A percentile compares a stretch with the other conserved stretches of the same genome.
These are phyloP conservation scores for Endoconidiophora polonica DNA, from an alignment of 2,329 filamentous ascomycete genomes.

Conservation along the genomic window DNA sequence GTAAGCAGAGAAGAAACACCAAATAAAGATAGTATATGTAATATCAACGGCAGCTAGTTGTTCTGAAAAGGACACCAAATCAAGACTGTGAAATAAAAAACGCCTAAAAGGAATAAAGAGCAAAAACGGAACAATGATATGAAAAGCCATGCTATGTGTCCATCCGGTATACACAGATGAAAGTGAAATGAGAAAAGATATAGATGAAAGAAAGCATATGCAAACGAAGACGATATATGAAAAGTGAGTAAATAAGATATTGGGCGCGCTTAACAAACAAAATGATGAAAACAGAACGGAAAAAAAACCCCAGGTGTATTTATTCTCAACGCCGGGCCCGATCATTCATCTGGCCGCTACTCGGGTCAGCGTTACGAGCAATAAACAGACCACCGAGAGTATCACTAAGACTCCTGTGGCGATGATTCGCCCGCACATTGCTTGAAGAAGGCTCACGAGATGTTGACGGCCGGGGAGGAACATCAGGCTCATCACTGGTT, in stretches of 20 bases:
- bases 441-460: slow-evolving; percentile 4
- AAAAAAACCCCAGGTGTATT: neutral
- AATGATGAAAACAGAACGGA: neutral
- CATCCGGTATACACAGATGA: neutral
- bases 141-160: neutral
- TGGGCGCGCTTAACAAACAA: neutral
- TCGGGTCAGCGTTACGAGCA: slow-evolving; percentile 12
- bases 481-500: neutral
- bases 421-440: slow-evolving; percentile 14
- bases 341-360: neutral
- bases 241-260: too few species aligned
- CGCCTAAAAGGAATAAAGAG: neutral
- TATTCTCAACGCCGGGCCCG: neutral
- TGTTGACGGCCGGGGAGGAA: slow-evolving; percentile 5
- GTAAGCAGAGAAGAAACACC: too few species aligned
- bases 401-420: slow-evolving; percentile 26
- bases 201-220: neutral
- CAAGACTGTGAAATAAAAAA: neutral
- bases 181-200: slow-evolving; percentile 3
- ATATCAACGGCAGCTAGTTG: neutral
- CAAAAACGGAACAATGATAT: neutral
- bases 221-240: too few species aligned
- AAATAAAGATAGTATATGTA: neutral
- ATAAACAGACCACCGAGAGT: slow-evolving; percentile 26
- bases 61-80: neutral